phyloP scores from a whole-genome alignment of 1,139 yeast genomes.

The Hyphopichia fennica region DNA sequence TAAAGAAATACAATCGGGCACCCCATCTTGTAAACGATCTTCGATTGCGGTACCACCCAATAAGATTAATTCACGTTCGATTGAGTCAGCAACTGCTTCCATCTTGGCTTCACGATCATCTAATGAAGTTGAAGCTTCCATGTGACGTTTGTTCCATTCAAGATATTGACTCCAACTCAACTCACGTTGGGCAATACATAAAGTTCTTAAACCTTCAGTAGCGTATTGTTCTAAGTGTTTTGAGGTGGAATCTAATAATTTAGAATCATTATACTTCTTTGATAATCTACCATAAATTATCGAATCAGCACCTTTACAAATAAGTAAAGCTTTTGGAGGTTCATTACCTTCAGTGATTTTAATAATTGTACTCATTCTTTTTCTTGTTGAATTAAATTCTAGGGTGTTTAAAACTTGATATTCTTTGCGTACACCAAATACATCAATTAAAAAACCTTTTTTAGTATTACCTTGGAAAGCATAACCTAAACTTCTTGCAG shows the following conservation, averaged over 20 bases:
- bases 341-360: conserved; percentile 47
- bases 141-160: conserved; percentile 45
- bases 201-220: conserved; percentile 49
- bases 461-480: conserved; percentile 50
- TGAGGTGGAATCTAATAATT: conserved; percentile 36
- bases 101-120: conserved; percentile 44
- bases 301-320: conserved; percentile 53
- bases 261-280: conserved; percentile 27
- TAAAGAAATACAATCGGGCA: conserved; percentile 46
- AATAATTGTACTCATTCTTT: conserved; percentile 89
- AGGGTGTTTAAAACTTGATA: conserved; percentile 51
- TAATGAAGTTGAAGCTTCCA: conserved; percentile 43
- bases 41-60: conserved; percentile 57
- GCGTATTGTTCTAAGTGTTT: conserved; percentile 45
- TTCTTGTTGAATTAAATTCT: conserved; percentile 55
- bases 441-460: conserved; percentile 41
- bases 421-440: conserved; percentile 44
- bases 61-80: conserved; percentile 42
- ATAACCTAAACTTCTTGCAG: conserved; percentile 57
- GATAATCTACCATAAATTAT: conserved; percentile 45
- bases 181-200: conserved; percentile 49
- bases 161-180: conserved; percentile 42
- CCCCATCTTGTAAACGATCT: conserved; percentile 52
- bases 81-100: conserved; percentile 50
- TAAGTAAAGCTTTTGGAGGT: conserved; percentile 40